Conservation (phyloP, 176 grass and related monocot genomes). For the Microstegium vimineum region DNA sequence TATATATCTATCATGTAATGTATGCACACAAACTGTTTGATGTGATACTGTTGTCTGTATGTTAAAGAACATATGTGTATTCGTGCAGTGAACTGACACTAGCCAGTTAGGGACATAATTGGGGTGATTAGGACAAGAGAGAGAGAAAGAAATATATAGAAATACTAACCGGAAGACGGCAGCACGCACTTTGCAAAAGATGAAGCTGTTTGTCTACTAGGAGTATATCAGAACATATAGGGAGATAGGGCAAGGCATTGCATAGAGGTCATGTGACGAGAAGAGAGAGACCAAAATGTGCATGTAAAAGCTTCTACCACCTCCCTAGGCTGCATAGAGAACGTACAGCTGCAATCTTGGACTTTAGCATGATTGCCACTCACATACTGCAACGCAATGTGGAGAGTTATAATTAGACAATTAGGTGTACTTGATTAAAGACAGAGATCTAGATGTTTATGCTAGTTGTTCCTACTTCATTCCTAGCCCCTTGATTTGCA, state of each 20-base stretch:
- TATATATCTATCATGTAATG: neutral
- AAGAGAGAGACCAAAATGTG: constrained; percentile 27
- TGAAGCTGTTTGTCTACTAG: constrained; percentile 34
- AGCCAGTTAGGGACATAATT: constrained; percentile 20
- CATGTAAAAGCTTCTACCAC: constrained; percentile 20
- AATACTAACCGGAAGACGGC: constrained; percentile 19
- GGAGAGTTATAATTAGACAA: constrained; percentile 30
- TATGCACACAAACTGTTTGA: constrained; percentile 21
- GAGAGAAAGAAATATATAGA: neutral
- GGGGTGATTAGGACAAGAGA: constrained; percentile 32
- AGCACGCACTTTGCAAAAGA: constrained; percentile 38
- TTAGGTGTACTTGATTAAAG: constrained; percentile 45
- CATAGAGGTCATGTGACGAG: constrained; percentile 49
- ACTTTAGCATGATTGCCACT: constrained; percentile 49
- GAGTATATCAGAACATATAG: constrained; percentile 1
- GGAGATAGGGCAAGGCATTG: constrained; percentile 2
- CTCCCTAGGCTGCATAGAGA: constrained; percentile 49
- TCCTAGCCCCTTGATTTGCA: constrained; percentile 12
- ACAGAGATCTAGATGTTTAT: constrained; percentile 39
- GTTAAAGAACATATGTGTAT: constrained; percentile 40
- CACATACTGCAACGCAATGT: constrained; percentile 37
- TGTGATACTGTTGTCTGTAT: constrained; percentile 26
- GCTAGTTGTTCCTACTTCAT: constrained; percentile 22
- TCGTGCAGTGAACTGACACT: constrained; percentile 45
- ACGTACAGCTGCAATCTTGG: constrained; percentile 55